Percentiles rank a stretch among this genome's conserved stretches.
Conservation (phyloP, 352 stramenopile species). For the Phytophthora melonis region DNA sequence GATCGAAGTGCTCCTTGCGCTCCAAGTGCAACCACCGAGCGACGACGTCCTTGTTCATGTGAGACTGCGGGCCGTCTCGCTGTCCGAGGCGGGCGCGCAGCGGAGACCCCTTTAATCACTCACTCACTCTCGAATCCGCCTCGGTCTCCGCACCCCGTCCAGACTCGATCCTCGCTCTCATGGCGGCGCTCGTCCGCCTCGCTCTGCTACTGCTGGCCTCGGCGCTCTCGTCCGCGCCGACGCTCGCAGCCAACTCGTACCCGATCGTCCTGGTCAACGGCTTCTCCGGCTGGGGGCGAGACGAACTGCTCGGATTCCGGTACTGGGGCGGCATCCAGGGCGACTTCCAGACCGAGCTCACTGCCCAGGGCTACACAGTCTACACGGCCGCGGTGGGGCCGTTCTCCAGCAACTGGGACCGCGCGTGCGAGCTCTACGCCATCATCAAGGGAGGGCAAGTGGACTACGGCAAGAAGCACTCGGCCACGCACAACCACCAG, state of each 20-base stretch:
- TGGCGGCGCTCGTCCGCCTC: constrained; percentile 28
- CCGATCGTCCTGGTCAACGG: constrained; percentile 70
- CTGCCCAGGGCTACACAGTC: constrained; percentile 51
- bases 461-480: constrained; percentile 66
- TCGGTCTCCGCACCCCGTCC: not conserved
- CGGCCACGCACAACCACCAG: constrained; percentile 45
- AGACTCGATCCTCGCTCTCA: not conserved
- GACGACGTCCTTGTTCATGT: not conserved
- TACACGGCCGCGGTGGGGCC: constrained; percentile 63
- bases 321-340: constrained; percentile 66
- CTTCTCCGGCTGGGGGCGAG: constrained; percentile 54
- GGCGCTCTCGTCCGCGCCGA: constrained; percentile 10
- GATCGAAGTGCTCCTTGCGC: not conserved
- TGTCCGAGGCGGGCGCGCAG: not conserved
- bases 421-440: constrained; percentile 69
- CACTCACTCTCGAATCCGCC: not conserved
- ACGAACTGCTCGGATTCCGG: constrained; percentile 52
- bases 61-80: not conserved
- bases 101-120: not conserved
- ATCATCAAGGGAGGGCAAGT: constrained; percentile 66
- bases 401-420: constrained; percentile 72
- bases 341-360: constrained; percentile 54
- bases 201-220: constrained; percentile 17
- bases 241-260: constrained; percentile 49
- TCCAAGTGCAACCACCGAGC: not conserved